Evolutionary conservation across 495 filamentous ascomycete species (phyloP), one percentile per base, ranked within the genome.

Genomic region (Hyaloscypha finlandica): DNA sequence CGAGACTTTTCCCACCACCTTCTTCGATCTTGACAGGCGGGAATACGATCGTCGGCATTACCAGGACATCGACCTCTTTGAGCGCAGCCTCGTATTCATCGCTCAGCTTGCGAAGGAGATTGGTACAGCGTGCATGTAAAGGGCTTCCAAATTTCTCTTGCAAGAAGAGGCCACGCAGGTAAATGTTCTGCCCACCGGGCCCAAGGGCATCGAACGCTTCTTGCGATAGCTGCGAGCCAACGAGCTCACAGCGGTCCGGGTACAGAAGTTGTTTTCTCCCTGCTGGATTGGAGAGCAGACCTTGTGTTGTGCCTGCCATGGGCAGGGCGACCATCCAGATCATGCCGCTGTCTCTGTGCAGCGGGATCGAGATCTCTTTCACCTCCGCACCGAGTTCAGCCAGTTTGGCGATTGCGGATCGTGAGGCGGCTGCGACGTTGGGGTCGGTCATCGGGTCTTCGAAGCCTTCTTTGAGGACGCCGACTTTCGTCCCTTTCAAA

Each of bases 401-500:
- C 54, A 87, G 78, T 30, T 77, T 81, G n/a, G 74, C 76, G 1
- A 76, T 78, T 0, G 85, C 85, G 3, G 68, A 73, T 54, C 77
- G 63, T 12, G 87, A 81, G 8, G 74, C 74, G 12, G 70, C 63
- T 37, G 74, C 76, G 6, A 88, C 80, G 20, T 72, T 73, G 0
- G 78, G 69, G 57, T 83, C 80, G 5, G 84, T 73, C 6, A 76
- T 72, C 8, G 75, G 73, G 55, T 81, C 71, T 11, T 80, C 71
- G 59, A 86, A 82, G 0, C 81, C 81, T 67, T 88, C 85, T 19
- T 63, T 74, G 12, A 88, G 66, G 6, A 87, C 74, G 1, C 82
- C 86, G n/a, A 88, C 73, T 61, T 74, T 81, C n/a, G 85, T 58
- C 0, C 81, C 83, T n/a, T 78, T 71, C 0, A 87, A 78, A 68